Evolutionary conservation across 306 rosid genomes (phyloP).

Genomic region (Morella rubra): DNA sequence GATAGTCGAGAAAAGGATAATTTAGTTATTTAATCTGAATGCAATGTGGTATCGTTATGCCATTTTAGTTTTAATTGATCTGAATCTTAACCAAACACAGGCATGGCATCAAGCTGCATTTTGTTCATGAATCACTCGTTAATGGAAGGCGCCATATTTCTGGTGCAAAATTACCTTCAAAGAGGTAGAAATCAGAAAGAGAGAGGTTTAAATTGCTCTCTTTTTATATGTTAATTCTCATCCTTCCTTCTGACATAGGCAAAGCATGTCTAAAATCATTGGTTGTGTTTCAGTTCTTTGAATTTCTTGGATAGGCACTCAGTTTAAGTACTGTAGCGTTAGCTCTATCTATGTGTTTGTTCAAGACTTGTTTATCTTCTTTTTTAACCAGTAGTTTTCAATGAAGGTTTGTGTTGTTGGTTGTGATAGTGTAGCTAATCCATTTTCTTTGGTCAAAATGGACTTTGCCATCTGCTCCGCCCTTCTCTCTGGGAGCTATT

Average conservation of each 20-base stretch:
- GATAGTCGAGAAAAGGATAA: not conserved
- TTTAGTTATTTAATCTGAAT: not conserved
- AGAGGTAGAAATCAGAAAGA: constrained; percentile 40
- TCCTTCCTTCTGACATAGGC: constrained; percentile 6
- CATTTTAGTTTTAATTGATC: constrained; percentile 5
- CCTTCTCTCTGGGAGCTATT: not conserved
- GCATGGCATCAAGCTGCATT: constrained; percentile 48
- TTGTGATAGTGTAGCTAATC: not conserved
- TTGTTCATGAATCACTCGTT: constrained; percentile 46
- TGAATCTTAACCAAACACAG: constrained; percentile 40
- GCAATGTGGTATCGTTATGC: not conserved
- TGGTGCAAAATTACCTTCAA: constrained; percentile 48
- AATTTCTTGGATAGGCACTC: not conserved
- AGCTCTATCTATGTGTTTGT: not conserved
- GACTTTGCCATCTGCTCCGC: not conserved
- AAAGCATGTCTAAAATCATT: not conserved
- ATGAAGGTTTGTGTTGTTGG: not conserved
- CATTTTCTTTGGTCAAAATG: not conserved
- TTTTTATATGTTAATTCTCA: constrained; percentile 4
- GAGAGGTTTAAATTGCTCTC: constrained; percentile 43
- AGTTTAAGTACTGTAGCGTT: not conserved
- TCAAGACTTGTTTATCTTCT: too few species aligned
- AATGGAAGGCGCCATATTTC: constrained; percentile 51
- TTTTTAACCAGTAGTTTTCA: not conserved
- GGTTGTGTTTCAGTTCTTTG: not conserved